phyloP scores from a whole-genome alignment of 345 rosid genomes.

The Carallia pectinifolia region DNA sequence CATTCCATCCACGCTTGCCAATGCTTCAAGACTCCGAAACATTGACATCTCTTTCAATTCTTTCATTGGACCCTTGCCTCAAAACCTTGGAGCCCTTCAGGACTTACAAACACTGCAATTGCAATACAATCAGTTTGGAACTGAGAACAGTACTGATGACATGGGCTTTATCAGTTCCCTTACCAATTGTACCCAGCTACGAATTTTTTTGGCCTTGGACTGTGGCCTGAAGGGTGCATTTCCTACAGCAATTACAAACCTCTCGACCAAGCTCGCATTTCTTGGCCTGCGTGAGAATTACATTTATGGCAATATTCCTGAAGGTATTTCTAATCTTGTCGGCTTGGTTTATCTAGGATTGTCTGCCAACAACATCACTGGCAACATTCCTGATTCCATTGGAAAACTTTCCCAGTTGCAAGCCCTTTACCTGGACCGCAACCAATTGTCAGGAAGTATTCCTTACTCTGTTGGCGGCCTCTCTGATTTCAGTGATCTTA shows the following conservation, averaged over 20 bases:
- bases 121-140: not conserved
- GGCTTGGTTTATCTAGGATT: not conserved
- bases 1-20: constrained; percentile 2
- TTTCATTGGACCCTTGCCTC: not conserved
- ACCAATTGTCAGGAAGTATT: not conserved
- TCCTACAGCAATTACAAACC: not conserved
- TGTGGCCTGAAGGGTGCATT: not conserved
- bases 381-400: not conserved
- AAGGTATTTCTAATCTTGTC: not conserved
- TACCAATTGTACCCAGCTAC: constrained; percentile 4
- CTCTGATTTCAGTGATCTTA: not conserved
- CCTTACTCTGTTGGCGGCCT: not conserved
- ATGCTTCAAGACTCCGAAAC: not conserved
- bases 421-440: not conserved
- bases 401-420: not conserved
- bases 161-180: not conserved
- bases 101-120: not conserved
- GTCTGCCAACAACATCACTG: not conserved
- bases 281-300: not conserved
- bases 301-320: constrained; percentile 1
- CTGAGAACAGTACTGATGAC: not conserved
- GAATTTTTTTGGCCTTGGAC: not conserved
- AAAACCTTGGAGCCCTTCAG: not conserved
- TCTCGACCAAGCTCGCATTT: not conserved
- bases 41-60: not conserved